Evolutionary conservation across 805 yeast species (phyloP), one percentile per base, ranked within the genome.

Genomic region (Grigorovia transvaalensis): DNA sequence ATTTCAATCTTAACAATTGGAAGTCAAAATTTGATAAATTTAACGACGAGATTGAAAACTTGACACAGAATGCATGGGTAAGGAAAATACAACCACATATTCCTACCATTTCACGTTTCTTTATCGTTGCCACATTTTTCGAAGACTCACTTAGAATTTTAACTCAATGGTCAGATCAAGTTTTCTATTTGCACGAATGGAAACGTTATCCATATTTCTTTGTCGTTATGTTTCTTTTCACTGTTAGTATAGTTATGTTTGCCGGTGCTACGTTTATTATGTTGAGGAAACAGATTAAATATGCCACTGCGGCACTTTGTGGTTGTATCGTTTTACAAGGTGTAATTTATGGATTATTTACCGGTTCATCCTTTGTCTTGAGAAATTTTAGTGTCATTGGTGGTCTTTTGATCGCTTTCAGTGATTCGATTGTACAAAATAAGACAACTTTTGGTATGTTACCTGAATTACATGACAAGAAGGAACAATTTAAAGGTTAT

Each of bases 381-480:
- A 82, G 97, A 72, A 90, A 88, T 67, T 74, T 90, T 58, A 84
- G 95, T 23, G 91, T 91, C 50, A 84, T 88, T 58, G 99, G 99
- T 45, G 98, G 98, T 8, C 77, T 91, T 56, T 72, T 91, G 58
- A 80, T 91, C 63, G 96, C 95, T 4, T 80, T 88, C 53, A 81
- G 91, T 51, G 98, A 91, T 66, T 82, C 91, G 4, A 76, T 91
- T 60, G 90, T 87, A 30, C 81, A 87, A 79, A 71, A 84, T 76
- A 71, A 78, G 85, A 71, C 74, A 75, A 56, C 77, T 76, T 65
- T 66, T 55, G 74, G 74, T n/a, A 72, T 72, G 60, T 57, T 72
- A 20, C 76, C 76, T 17, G 75, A 72, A 71, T 83, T 67, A 78
- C 84, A 71, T 69, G 78, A 65, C 74, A 85, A 69, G 87, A 89